Evolutionary conservation across 352 stramenopile genomes (phyloP).

Genomic region (Globisporangium spinosum): DNA sequence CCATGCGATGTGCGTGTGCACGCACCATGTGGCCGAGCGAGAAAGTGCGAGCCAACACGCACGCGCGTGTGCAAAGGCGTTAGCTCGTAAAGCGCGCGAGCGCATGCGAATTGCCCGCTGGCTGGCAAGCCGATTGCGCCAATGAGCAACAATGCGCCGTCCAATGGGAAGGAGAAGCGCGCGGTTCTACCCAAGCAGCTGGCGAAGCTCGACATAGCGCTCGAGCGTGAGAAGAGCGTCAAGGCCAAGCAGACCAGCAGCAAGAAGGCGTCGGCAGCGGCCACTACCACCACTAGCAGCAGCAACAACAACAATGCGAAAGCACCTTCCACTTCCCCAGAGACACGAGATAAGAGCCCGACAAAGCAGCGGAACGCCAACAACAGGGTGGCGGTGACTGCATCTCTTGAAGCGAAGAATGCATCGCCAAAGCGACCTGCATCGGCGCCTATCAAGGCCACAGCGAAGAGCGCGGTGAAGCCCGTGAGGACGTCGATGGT

Average conservation of each 20-base stretch:
- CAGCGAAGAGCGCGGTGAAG: background rate
- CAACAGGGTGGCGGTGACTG: constrained; percentile 5
- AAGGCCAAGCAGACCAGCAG: constrained; percentile 4
- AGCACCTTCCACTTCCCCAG: background rate
- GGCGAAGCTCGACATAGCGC: constrained; percentile 26
- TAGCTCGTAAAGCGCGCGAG: background rate
- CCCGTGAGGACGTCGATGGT: background rate
- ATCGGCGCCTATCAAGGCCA: constrained; percentile 3
- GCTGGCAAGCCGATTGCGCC: background rate
- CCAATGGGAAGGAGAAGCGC: constrained; percentile 8
- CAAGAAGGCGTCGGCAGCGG: background rate
- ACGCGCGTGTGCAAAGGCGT: background rate
- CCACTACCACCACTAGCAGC: background rate
- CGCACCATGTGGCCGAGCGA: background rate
- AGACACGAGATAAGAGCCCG: constrained; percentile 9
- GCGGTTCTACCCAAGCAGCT: constrained; percentile 16
- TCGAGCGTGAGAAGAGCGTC: constrained; percentile 25
- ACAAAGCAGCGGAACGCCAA: constrained; percentile 8
- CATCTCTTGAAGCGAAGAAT: background rate
- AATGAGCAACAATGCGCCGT: background rate
- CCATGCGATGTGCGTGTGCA: background rate
- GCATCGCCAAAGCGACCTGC: constrained; percentile 8
- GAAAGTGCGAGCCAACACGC: background rate
- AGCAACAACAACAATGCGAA: background rate
- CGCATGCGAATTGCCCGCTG: background rate